Evolutionary conservation across 2,329 filamentous ascomycete genomes (phyloP).

Genomic region (Aspergillus sp.): DNA sequence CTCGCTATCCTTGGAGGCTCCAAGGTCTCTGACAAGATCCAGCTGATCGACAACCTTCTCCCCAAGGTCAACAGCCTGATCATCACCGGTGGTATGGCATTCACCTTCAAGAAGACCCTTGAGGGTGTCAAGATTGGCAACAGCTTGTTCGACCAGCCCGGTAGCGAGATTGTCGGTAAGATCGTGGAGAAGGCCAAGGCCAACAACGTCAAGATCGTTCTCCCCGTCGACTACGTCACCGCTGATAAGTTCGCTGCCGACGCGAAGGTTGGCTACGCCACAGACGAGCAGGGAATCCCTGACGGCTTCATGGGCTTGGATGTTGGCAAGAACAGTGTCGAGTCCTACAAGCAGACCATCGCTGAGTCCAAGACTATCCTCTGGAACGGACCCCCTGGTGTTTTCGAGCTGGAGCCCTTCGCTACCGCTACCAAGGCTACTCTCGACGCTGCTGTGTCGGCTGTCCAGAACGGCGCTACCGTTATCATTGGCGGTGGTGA

Average conservation of each 20-base stretch:
- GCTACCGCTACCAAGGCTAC: constrained; percentile 88
- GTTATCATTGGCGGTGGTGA: constrained; percentile 99
- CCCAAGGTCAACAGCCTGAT: constrained; percentile 97
- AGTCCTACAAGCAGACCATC: constrained; percentile 87
- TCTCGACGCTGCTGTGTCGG: constrained; percentile 82
- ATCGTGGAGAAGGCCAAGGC: constrained; percentile 95
- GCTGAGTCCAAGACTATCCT: constrained; percentile 90
- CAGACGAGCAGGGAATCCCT: constrained; percentile 84
- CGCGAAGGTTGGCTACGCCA: constrained; percentile 76
- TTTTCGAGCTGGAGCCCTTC: constrained; percentile 97
- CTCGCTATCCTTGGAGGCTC: constrained; percentile 96
- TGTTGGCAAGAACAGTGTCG: constrained; percentile 83
- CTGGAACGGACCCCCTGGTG: constrained; percentile 96
- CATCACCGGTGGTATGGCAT: constrained; percentile 97
- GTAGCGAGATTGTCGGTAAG: constrained; percentile 83
- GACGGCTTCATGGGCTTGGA: constrained; percentile 99
- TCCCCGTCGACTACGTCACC: constrained; percentile 93
- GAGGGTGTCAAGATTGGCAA: constrained; percentile 85
- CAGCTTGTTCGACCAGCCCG: constrained; percentile 90
- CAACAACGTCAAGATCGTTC: constrained; percentile 91
- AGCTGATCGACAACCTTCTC: constrained; percentile 97
- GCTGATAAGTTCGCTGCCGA: constrained; percentile 92
- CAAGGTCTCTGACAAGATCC: constrained; percentile 99
- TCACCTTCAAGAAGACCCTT: constrained; percentile 99
- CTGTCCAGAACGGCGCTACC: constrained; percentile 80